Evolutionary conservation across 371 early-diverging fungal species (phyloP).

Genomic region (Blakeslea trispora): DNA sequence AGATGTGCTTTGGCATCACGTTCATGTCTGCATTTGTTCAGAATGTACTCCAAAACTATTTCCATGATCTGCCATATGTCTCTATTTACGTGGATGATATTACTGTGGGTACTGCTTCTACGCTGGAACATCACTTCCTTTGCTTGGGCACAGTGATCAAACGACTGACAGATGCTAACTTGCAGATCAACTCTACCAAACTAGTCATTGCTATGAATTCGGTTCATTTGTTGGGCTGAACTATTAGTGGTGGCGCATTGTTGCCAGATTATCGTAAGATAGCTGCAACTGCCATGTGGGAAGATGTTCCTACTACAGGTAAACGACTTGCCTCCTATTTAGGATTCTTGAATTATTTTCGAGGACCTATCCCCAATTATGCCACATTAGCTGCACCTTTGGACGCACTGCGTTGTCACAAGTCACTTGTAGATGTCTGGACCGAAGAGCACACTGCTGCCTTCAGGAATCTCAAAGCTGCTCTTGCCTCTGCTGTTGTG

Average conservation of each 20-base stretch:
- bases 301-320: constrained; percentile 8
- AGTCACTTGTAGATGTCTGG: background rate
- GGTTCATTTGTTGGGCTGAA: constrained; percentile 4
- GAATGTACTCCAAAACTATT: background rate
- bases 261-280: constrained; percentile 10
- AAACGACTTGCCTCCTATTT: constrained; percentile 15
- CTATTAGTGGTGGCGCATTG: constrained; percentile 3
- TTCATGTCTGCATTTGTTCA: constrained; percentile 5
- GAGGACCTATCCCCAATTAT: constrained; percentile 15
- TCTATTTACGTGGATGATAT: constrained; percentile 13
- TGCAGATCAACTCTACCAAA: background rate
- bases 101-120: background rate
- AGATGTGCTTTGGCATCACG: constrained; percentile 3
- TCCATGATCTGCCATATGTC: constrained; percentile 4
- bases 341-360: constrained; percentile 29
- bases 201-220: constrained; percentile 1
- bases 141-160: constrained; percentile 4
- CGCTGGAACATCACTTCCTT: background rate
- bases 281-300: background rate
- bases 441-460: constrained; percentile 6
- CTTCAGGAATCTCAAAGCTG: background rate
- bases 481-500: constrained; percentile 6
- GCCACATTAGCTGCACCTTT: constrained; percentile 17
- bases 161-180: constrained; percentile 9
- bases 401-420: constrained; percentile 18